phyloP scores from a whole-genome alignment of 164 flowering plant genomes.

The Dillenia turbinata region DNA sequence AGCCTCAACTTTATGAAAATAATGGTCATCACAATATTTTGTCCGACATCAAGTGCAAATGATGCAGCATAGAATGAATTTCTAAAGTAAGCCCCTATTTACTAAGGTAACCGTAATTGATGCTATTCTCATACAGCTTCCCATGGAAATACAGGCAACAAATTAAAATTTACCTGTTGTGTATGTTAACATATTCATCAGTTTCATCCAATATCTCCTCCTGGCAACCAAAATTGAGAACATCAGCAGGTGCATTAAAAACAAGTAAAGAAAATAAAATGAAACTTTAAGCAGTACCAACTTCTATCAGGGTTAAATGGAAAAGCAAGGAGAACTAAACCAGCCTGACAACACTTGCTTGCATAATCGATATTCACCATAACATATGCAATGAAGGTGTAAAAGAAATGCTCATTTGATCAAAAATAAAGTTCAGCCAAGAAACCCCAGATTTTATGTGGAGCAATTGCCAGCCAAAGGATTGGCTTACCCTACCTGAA shows the following conservation, averaged over 20 bases:
- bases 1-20: no score
- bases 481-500: conserved; percentile 52
- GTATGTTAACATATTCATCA: conserved; percentile 88
- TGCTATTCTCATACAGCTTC: no score
- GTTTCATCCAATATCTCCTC: conserved; percentile 98
- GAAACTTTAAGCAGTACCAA: not conserved
- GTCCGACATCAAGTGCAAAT: no score
- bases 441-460: no score
- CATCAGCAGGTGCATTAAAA: conserved; percentile 2
- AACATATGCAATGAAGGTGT: no score
- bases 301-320: no score
- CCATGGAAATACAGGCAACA: no score
- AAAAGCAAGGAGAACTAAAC: not conserved
- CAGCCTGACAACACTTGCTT: not conserved
- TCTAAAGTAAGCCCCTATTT: not conserved
- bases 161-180: conserved; percentile 57
- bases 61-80: no score
- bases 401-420: no score
- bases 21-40: no score
- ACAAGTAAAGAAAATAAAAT: not conserved
- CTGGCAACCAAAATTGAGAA: conserved; percentile 32
- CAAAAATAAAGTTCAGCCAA: no score
- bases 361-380: not conserved
- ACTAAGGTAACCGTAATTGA: not conserved
- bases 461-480: no score